Evolutionary conservation across 352 stramenopile species (phyloP).

Genomic region (Phytopythium sindhum): DNA sequence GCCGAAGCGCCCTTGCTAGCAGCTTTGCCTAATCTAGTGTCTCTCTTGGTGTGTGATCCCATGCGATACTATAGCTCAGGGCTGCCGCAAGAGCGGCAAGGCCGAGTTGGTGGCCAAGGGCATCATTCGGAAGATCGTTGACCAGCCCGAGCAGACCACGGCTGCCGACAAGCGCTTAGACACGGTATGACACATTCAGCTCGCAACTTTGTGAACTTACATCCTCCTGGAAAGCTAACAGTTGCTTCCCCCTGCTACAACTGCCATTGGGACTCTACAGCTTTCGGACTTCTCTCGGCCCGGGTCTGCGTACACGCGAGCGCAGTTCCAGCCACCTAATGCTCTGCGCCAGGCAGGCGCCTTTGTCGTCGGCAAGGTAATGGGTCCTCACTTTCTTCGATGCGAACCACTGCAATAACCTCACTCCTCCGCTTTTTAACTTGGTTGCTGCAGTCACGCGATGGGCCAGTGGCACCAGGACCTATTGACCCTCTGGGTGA

Average conservation of each 20-base stretch:
- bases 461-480: constrained; percentile 27
- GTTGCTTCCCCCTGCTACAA: neutral
- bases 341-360: constrained; percentile 22
- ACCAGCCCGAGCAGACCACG: constrained; percentile 42
- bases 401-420: neutral
- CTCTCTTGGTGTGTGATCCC: neutral
- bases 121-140: constrained; percentile 62
- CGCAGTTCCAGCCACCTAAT: constrained; percentile 51
- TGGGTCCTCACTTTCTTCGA: neutral
- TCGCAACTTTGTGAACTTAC: neutral
- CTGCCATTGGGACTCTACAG: constrained; percentile 16
- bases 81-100: constrained; percentile 50
- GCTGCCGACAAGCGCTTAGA: constrained; percentile 41
- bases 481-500: constrained; percentile 65
- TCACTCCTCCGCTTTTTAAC: neutral
- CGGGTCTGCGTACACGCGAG: constrained; percentile 65
- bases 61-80: constrained; percentile 24
- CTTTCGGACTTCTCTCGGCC: constrained; percentile 74
- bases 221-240: neutral
- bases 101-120: constrained; percentile 52
- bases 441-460: constrained; percentile 34
- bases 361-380: constrained; percentile 32
- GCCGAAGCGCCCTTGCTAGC: neutral
- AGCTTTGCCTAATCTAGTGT: neutral
- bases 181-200: constrained; percentile 22